Evolutionary conservation across 352 stramenopile genomes (phyloP).

Genomic region (Phytophthora macrochlamydospora): DNA sequence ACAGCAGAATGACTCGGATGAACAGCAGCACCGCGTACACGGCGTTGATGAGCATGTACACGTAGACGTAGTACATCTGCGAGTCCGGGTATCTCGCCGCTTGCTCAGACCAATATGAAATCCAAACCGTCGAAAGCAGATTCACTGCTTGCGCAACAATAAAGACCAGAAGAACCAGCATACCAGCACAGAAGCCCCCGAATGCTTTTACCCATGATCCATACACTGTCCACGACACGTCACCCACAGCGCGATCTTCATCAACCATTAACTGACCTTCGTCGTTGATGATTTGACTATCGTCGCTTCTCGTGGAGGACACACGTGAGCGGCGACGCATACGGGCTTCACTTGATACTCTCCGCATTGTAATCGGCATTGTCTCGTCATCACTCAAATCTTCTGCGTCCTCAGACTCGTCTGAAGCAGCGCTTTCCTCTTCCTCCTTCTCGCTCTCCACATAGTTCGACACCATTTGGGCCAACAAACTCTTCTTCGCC

Average conservation of each 20-base stretch:
- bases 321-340: conserved; percentile 49
- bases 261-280: conserved; percentile 24
- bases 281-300: conserved; percentile 45
- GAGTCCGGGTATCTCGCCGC: conserved; percentile 51
- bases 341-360: conserved; percentile 30
- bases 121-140: conserved; percentile 88
- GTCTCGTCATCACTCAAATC: conserved; percentile 48
- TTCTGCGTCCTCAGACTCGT: too few species aligned
- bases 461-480: conserved; percentile 74
- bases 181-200: conserved; percentile 54
- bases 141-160: too few species aligned
- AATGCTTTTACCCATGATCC: conserved; percentile 71
- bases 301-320: conserved; percentile 62
- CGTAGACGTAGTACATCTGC: conserved; percentile 81
- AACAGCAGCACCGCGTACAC: conserved; percentile 64
- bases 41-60: conserved; percentile 83
- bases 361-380: conserved; percentile 19
- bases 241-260: conserved; percentile 50
- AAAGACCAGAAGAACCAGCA: too few species aligned
- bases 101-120: conserved; percentile 94
- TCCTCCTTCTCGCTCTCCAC: conserved; percentile 65
- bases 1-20: conserved; percentile 63
- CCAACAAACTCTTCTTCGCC: conserved; percentile 51
- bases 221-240: conserved; percentile 75
- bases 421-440: conserved; percentile 33